A percentile compares a stretch with the other conserved stretches of the same genome.
These are phyloP conservation scores for Aspergillus fructus DNA, from an alignment of 2,329 filamentous ascomycete species.

Conservation along the genomic window DNA sequence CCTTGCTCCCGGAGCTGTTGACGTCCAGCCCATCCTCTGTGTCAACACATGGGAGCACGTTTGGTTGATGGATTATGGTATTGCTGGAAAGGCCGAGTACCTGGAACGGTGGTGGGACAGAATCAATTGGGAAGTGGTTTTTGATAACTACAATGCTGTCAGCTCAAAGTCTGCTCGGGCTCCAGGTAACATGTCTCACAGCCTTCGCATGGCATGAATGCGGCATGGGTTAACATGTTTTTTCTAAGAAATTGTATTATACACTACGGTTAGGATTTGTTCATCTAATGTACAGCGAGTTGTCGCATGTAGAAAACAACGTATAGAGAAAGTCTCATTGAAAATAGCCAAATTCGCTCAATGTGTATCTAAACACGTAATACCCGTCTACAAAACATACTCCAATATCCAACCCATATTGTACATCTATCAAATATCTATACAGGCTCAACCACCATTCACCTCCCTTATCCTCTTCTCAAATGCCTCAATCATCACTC, in stretches of 20 bases:
- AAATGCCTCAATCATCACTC: conserved; percentile 90
- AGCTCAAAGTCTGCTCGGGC: conserved; percentile 24
- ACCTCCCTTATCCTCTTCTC: conserved; percentile 72
- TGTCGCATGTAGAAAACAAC: conserved; percentile 13
- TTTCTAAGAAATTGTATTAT: conserved; percentile 29
- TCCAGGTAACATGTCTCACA: conserved; percentile 21
- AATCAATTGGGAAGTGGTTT: conserved; percentile 81
- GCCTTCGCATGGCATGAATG: conserved; percentile 25
- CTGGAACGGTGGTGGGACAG: conserved; percentile 81
- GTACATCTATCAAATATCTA: neutral
- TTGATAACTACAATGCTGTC: conserved; percentile 43
- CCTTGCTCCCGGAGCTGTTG: conserved; percentile 41
- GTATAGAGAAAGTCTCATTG: conserved; percentile 5
- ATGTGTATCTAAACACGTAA: neutral
- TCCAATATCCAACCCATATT: neutral
- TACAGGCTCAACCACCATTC: conserved; percentile 29
- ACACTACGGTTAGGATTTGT: conserved; percentile 19
- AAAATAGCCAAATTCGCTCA: conserved; percentile 23
- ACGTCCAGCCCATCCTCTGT: conserved; percentile 76
- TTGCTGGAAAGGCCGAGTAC: conserved; percentile 72
- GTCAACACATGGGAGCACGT: conserved; percentile 97
- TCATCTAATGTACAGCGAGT: conserved; percentile 23
- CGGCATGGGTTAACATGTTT: neutral
- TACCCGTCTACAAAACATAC: neutral
- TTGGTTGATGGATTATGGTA: conserved; percentile 80